Conservation (phyloP, 179 eudicot genomes). For the Beta lomatogona region DNA sequence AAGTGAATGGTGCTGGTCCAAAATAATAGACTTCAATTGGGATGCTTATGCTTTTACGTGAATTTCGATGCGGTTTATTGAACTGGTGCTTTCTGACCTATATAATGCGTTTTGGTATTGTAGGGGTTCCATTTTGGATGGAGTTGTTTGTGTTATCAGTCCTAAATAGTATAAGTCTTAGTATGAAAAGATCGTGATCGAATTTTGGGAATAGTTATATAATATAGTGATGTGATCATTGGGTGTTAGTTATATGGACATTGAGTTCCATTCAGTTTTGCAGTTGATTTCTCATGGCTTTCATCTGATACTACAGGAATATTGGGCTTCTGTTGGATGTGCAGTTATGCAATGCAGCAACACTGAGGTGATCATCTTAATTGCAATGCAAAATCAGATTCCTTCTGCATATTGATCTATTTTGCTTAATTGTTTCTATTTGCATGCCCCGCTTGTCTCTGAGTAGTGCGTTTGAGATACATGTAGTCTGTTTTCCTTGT, state of each 20-base stretch:
- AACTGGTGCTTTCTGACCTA: too few relatives aligned
- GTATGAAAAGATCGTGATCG: too few relatives aligned
- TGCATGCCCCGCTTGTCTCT: not conserved
- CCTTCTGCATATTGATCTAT: not conserved
- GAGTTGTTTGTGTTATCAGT: too few relatives aligned
- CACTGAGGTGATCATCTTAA: slow-evolving; percentile 69
- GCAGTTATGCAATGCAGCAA: slow-evolving; percentile 99
- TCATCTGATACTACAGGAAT: slow-evolving; percentile 54
- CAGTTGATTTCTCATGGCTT: not conserved
- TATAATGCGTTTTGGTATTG: too few relatives aligned
- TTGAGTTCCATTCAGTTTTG: not conserved
- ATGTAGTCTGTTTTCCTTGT: not conserved
- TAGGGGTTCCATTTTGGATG: too few relatives aligned
- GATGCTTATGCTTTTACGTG: too few relatives aligned
- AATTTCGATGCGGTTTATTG: too few relatives aligned
- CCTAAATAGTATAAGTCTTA: too few relatives aligned
- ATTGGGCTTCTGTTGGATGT: slow-evolving; percentile 99
- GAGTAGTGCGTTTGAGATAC: not conserved
- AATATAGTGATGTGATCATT: not conserved
- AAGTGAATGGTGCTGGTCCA: too few relatives aligned
- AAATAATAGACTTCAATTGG: too few relatives aligned
- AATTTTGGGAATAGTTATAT: not conserved
- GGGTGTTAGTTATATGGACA: not conserved
- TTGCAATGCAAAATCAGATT: slow-evolving; percentile 7
- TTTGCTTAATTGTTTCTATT: not conserved